These are phyloP conservation scores for Fusarium pseudonygamai DNA, from an alignment of 2,329 filamentous ascomycete species.

Conservation along the genomic window DNA sequence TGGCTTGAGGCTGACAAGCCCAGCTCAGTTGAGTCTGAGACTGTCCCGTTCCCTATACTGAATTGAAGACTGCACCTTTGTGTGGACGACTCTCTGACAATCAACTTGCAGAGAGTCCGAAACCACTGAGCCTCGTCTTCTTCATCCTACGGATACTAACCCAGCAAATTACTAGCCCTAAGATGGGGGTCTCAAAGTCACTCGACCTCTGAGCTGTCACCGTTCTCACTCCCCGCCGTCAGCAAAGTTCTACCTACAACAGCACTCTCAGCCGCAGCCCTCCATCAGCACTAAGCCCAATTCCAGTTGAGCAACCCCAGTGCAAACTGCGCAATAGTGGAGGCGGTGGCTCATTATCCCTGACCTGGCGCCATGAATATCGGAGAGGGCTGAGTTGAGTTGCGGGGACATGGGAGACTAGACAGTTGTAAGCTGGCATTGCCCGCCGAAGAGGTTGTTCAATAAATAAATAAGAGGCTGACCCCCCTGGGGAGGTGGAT, in stretches of 20 bases:
- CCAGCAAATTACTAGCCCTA: not conserved
- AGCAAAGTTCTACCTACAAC: conserved; percentile 26
- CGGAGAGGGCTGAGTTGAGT: conserved; percentile 38
- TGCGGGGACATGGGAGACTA: conserved; percentile 33
- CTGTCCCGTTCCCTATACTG: not conserved
- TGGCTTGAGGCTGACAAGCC: conserved; percentile 10
- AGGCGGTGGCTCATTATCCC: conserved; percentile 41
- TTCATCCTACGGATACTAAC: not conserved
- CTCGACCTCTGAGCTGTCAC: conserved; percentile 14
- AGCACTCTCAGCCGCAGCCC: conserved; percentile 40
- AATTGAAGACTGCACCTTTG: not conserved
- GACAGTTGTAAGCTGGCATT: conserved; percentile 11
- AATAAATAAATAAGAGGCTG: conserved; percentile 35
- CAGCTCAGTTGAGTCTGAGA: conserved; percentile 3
- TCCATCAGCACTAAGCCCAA: conserved; percentile 42
- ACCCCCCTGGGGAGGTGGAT: not conserved
- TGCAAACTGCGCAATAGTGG: conserved; percentile 26
- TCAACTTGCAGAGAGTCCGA: not conserved
- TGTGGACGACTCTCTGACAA: not conserved
- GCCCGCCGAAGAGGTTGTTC: not conserved
- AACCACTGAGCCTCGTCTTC: not conserved
- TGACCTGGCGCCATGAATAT: conserved; percentile 34
- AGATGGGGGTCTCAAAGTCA: conserved; percentile 17
- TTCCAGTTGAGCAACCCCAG: conserved; percentile 32
- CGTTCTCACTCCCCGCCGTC: conserved; percentile 16